Base-by-base conservation (phyloP, 2,329 filamentous ascomycete species). In the Neofusicoccum sp. region DNA sequence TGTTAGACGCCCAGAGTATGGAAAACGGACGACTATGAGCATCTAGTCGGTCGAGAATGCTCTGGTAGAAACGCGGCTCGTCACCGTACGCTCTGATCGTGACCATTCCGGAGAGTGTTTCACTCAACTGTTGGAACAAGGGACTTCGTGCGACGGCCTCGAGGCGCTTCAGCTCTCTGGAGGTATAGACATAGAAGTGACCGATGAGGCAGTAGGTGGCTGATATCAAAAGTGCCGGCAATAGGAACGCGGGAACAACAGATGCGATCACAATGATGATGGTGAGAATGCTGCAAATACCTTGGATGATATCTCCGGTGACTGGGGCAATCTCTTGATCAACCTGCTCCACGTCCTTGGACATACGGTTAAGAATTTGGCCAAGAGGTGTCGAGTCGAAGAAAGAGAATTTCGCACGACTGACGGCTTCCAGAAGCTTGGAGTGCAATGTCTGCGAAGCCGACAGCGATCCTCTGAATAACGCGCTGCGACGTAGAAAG, bases 281-380 rank as follows among this genome's bases (percentile, higher is more conserved):
- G 61, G 96, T 93, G 36, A 95, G 71, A 45, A 98, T 85, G 2
- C 85, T 85, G 14, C 84, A 84, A 53, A 88, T 71, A 69, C 86
- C 87, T 70, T 89, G 85, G 20, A 89, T 78, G 65, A 88, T 84
- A 53, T 86, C 86, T 66, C 98, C 93, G 24, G 95, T 93, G 41
- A 96, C 87, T 2, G 93, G 91, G 0, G 95, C 93, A 62, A 99
- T 90, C 74, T 99, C 95, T 73, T 99, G 95, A 67, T 99, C 95
- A 20, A 99, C 84, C 9, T 91, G 87, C 73, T 99, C 93, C 11
- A 99, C 85, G 73, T 99, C 95, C 76, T 98, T 98, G 73, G 93
- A 98, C 78, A 99, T 99, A 20, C 95, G 87, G 76, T 99, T 99
- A 88, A 98, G 97, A 69, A 99, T 83, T 75, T 97, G 93, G 12